Conservation (phyloP, 2,329 filamentous ascomycete genomes). For the Fusarium sp. region DNA sequence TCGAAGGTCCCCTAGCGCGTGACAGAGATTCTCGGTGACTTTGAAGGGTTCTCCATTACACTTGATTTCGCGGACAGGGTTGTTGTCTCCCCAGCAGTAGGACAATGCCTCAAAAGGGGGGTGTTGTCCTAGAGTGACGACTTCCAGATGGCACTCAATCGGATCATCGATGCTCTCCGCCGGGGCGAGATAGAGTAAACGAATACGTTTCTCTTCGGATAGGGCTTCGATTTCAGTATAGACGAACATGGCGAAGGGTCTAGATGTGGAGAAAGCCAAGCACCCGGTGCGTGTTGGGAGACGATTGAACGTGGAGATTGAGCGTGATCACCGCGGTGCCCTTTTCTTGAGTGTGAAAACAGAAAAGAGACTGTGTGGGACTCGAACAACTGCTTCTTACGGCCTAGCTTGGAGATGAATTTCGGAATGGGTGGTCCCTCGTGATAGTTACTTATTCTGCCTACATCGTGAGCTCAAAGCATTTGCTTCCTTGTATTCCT, state of each 20-base stretch:
- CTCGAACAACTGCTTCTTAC: background rate
- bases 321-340: no score
- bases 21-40: background rate
- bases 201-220: background rate
- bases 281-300: background rate
- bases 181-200: background rate
- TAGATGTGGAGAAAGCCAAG: background rate
- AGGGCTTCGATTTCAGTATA: background rate
- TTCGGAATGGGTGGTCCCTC: no score
- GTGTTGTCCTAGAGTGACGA: background rate
- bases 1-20: background rate
- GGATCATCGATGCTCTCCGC: background rate
- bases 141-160: background rate
- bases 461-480: background rate
- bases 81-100: constrained; percentile 4
- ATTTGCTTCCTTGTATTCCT: background rate
- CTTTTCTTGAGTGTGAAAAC: background rate
- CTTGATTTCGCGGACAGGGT: background rate
- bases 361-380: background rate
- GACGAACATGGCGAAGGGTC: background rate
- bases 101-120: background rate
- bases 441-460: no score
- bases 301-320: background rate
- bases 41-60: background rate
- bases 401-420: background rate